Base-by-base conservation (phyloP, 2,329 filamentous ascomycete species). In the Aureobasidium namibiae region DNA sequence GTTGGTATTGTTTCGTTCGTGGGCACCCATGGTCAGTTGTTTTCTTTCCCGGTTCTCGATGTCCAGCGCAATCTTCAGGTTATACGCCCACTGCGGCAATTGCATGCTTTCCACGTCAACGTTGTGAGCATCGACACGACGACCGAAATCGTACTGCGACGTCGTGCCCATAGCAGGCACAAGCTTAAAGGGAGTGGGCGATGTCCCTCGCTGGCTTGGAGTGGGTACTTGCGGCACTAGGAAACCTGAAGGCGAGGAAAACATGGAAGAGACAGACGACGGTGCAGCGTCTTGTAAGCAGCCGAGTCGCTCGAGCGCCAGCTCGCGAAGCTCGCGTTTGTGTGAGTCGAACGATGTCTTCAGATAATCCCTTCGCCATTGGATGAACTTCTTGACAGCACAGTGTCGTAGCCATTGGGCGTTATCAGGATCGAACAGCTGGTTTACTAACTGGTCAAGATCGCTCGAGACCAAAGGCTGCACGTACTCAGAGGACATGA, bases 401-500 rank as follows among this genome's bases (percentile, higher is more conserved):
- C 86, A 82, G 71, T 97, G 87, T 29, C 92, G 85, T 54, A 97
- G 80, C 80, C 89, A 92, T 3, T 88, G 81, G 38, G 91, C 82
- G 36, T 88, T 91, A 46, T 92, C 86, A 4, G 82, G 80, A 46
- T 90, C 86, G 66, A 97, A 92, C 0, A 96, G 76, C 18, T 83
- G 82, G 9, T 84, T 77, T n/a, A 95, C 82, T 1, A 97, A 77
- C 9, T 75, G 72, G 5, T 72, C 67, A 2, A 97, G 81, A 60
- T 97, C 92, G 9, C 90, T 94, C 0, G 82, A 74, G 3, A 89
- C 74, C 4, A 96, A 78, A 1, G 92, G 92, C 62, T 90, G 87
- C 14, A 94, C 78, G 69, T 96, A 97, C 67, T 94, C 89, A 1
- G 92, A 87, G 59, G 86, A 91, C 92, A 97, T 97, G 18, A 97